Evolutionary conservation across 306 rosid genomes (phyloP).

Genomic region (Glycyrrhiza uralensis): DNA sequence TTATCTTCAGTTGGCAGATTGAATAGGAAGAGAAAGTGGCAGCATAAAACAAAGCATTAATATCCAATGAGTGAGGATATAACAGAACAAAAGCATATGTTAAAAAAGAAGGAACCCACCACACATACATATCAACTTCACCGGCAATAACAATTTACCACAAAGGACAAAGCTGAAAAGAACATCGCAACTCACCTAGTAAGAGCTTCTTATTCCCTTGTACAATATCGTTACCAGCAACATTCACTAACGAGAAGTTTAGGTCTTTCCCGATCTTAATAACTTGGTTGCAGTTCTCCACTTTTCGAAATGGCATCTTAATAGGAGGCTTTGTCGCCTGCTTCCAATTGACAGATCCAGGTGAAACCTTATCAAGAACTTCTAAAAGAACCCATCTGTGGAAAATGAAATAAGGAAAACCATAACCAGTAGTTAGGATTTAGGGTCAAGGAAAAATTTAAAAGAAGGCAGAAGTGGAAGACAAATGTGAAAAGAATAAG

Average conservation of each 20-base stretch:
- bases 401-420: slow-evolving; percentile 27
- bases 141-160: neutral
- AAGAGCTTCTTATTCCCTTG: slow-evolving; percentile 99
- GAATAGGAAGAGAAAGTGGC: neutral
- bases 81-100: slow-evolving; percentile 9
- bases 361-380: slow-evolving; percentile 88
- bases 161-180: neutral
- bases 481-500: slow-evolving; percentile 6
- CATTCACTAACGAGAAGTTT: slow-evolving; percentile 88
- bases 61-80: neutral
- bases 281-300: slow-evolving; percentile 98
- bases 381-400: slow-evolving; percentile 97
- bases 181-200: slow-evolving; percentile 53
- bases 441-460: neutral
- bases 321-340: slow-evolving; percentile 97
- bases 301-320: slow-evolving; percentile 97
- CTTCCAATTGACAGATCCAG: slow-evolving; percentile 94
- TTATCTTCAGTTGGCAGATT: slow-evolving; percentile 12
- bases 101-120: slow-evolving; percentile 1
- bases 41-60: neutral
- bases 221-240: slow-evolving; percentile 96
- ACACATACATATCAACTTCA: neutral
- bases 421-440: slow-evolving; percentile 23
- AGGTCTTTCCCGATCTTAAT: slow-evolving; percentile 77
- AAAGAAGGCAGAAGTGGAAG: neutral